A percentile compares a stretch with the other conserved stretches of the same genome.
Conservation (phyloP, 768 basidiomycete species). For the Mycena vulgaris region DNA sequence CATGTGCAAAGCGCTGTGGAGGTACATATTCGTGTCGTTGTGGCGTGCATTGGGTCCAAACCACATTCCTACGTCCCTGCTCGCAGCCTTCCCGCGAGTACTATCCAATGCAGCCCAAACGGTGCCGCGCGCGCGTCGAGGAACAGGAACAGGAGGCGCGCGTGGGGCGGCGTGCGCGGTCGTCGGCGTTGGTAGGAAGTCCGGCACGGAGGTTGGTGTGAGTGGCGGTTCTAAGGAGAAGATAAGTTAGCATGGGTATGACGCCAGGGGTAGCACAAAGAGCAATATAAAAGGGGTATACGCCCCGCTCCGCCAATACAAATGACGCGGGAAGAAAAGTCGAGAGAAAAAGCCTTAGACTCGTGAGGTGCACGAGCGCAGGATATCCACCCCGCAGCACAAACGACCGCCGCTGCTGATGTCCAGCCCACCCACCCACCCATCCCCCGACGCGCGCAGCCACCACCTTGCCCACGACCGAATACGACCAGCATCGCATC, state of each 20-base stretch:
- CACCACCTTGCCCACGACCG: neutral
- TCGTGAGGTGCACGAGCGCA: neutral
- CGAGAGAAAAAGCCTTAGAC: constrained; percentile 5
- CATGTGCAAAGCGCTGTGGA: too few species aligned
- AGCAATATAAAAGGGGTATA: too few species aligned
- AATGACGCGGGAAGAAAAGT: constrained; percentile 1
- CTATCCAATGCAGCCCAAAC: neutral
- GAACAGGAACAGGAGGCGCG: neutral
- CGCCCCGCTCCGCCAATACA: too few species aligned
- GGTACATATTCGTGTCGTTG: too few species aligned
- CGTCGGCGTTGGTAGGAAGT: neutral
- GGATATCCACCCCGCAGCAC: too few species aligned
- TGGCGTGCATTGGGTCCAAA: constrained; percentile 10
- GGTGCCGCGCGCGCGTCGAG: neutral
- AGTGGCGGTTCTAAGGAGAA: neutral
- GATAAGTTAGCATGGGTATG: neutral
- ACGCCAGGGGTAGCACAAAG: too few species aligned
- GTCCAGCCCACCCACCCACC: too few species aligned
- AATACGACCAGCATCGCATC: constrained; percentile 4
- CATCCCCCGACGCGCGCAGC: too few species aligned
- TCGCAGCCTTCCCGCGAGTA: constrained; percentile 9
- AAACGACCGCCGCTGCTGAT: too few species aligned
- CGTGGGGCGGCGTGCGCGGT: neutral
- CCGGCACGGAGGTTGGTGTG: neutral
- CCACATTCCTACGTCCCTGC: constrained; percentile 18